A percentile compares a stretch with the other conserved stretches of the same genome.
Evolutionary conservation across 2,329 filamentous ascomycete genomes (phyloP).

Genomic region (Xylaria sp.): DNA sequence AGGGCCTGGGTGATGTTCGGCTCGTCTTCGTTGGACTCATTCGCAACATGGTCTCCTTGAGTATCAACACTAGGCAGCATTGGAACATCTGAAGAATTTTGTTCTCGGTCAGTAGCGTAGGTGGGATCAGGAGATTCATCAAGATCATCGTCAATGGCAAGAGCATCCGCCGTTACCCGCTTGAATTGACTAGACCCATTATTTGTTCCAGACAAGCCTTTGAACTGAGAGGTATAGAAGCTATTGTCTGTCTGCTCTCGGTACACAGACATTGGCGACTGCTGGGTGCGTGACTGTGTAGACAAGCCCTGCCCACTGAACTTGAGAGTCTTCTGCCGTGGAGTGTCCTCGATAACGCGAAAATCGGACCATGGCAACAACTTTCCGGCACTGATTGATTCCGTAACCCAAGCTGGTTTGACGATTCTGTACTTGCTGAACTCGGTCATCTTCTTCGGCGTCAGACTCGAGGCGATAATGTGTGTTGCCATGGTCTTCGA

Average conservation of each 20-base stretch:
- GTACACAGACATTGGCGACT: constrained; percentile 54
- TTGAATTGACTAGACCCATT: constrained; percentile 19
- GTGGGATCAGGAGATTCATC: neutral
- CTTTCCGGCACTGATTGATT: constrained; percentile 76
- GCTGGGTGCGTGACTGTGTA: constrained; percentile 57
- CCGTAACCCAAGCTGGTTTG: constrained; percentile 89
- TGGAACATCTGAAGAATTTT: neutral
- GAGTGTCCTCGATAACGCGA: constrained; percentile 77
- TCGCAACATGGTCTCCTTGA: neutral
- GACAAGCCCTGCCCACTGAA: constrained; percentile 58
- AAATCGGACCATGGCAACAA: constrained; percentile 83
- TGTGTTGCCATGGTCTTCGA: constrained; percentile 93
- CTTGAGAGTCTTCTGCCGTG: constrained; percentile 70
- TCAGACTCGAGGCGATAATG: constrained; percentile 85
- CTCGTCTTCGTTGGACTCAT: neutral
- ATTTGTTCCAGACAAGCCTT: constrained; percentile 28
- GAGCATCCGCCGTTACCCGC: neutral
- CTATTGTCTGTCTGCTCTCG: constrained; percentile 74
- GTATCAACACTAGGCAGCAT: neutral
- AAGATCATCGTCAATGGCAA: neutral
- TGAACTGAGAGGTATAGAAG: constrained; percentile 74
- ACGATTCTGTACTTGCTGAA: constrained; percentile 86
- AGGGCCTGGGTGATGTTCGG: neutral
- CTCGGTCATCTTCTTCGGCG: constrained; percentile 88
- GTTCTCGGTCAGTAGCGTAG: neutral